A percentile compares a stretch with the other conserved stretches of the same genome.
Evolutionary conservation across 2,329 filamentous ascomycete species (phyloP).

Genomic region (Clonostachys rosea): DNA sequence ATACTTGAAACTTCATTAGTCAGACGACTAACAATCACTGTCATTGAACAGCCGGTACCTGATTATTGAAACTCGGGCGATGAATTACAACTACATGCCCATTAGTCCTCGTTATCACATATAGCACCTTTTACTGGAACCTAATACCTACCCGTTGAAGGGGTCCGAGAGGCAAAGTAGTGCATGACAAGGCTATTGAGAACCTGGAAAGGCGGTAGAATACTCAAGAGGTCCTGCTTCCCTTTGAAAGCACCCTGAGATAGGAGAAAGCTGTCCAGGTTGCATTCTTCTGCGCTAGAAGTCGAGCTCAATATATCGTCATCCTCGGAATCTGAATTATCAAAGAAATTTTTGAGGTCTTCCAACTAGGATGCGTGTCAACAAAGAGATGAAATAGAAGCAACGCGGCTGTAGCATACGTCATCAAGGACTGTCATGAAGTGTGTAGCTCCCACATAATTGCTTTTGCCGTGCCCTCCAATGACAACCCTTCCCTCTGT

Average conservation of each 20-base stretch:
- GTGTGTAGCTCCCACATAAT: slow-evolving; percentile 55
- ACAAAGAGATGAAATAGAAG: no score
- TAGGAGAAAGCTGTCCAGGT: slow-evolving; percentile 36
- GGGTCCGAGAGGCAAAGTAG: slow-evolving; percentile 49
- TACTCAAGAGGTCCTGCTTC: slow-evolving; percentile 39
- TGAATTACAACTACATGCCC: slow-evolving; percentile 31
- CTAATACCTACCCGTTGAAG: slow-evolving; percentile 24
- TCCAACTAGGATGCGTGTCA: slow-evolving; percentile 40
- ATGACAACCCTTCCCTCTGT: slow-evolving; percentile 9
- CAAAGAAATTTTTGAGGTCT: slow-evolving; percentile 53
- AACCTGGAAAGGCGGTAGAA: slow-evolving; percentile 38
- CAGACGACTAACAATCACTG: no score
- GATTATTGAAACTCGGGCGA: slow-evolving; percentile 25
- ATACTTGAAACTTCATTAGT: slow-evolving; percentile 11
- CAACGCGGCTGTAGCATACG: slow-evolving; percentile 27
- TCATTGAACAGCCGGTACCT: no score
- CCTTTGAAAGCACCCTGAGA: slow-evolving; percentile 29
- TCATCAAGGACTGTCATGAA: slow-evolving; percentile 58
- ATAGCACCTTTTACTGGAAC: no score
- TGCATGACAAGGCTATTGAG: slow-evolving; percentile 45
- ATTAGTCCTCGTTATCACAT: no score
- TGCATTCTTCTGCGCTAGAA: slow-evolving; percentile 21
- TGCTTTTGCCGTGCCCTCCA: slow-evolving; percentile 39
- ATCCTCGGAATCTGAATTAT: slow-evolving; percentile 33
- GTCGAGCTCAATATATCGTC: slow-evolving; percentile 19